Conservation (phyloP, 2,329 filamentous ascomycete species). For the Intubia oerlemansii region DNA sequence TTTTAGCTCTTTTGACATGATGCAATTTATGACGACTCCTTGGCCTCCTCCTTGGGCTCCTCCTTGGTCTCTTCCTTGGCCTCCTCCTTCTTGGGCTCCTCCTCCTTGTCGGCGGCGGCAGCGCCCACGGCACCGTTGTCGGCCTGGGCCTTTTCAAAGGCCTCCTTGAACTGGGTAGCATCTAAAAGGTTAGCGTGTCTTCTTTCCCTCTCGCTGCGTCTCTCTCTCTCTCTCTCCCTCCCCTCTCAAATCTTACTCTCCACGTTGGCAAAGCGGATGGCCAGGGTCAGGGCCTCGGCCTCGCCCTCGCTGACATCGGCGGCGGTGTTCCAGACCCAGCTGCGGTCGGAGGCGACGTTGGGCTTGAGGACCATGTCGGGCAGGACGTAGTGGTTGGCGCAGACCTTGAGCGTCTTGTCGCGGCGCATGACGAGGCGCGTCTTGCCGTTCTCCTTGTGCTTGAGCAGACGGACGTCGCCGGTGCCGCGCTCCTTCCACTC, state of each 20-base stretch:
- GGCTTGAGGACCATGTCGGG: conserved; percentile 98
- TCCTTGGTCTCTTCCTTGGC: conserved; percentile 10
- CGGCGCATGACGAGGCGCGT: conserved; percentile 94
- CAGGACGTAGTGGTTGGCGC: conserved; percentile 98
- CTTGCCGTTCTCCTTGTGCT: conserved; percentile 98
- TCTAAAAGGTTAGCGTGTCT: too few relatives aligned
- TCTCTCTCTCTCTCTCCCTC: not conserved
- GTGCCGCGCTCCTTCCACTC: conserved; percentile 99
- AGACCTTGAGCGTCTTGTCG: conserved; percentile 99
- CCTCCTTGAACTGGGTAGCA: conserved; percentile 92
- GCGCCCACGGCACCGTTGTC: conserved; percentile 71
- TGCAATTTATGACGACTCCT: too few relatives aligned
- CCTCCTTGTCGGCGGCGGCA: conserved; percentile 12
- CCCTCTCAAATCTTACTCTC: conserved; percentile 52
- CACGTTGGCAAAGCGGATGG: conserved; percentile 92
- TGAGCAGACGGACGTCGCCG: conserved; percentile 84
- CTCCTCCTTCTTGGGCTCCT: conserved; percentile 10
- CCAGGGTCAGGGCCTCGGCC: conserved; percentile 85
- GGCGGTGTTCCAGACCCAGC: conserved; percentile 97
- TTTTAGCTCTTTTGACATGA: too few relatives aligned
- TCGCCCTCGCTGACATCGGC: conserved; percentile 97
- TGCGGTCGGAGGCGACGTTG: conserved; percentile 94
- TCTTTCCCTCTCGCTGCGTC: too few relatives aligned
- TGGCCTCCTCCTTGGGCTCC: conserved; percentile 7
- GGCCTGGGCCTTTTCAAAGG: conserved; percentile 90